Base-by-base conservation (phyloP, 225 moss, liverwort and hornwort species). In the Bryoerythrophyllum caledonicum region DNA sequence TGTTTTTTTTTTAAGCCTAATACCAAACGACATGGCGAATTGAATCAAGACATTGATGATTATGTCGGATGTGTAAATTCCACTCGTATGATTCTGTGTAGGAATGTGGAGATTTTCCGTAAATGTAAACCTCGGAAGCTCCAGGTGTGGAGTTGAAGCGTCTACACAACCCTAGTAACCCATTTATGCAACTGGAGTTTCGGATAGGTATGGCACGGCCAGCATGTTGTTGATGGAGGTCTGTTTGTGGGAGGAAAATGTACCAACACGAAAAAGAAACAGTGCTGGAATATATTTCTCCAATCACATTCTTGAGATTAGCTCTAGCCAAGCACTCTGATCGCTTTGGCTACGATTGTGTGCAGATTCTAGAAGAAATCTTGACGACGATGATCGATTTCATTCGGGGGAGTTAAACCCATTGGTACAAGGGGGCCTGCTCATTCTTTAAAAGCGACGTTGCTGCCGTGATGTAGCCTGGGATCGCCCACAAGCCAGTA, bases 391-490 rank as follows among this genome's bases (percentile, higher is more conserved):
- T 56, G 75, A 46, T 71, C 64, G 21, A 34, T 68, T 67, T 67
- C 49, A 24, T 54, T 64, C 70, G 73, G 19, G 27, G 35, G 60
- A 53, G 27, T 73, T 11, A 40, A 68, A 49, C 60, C 27, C 64
- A 46, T 65, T 53, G 57, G 23, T 54, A 38, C 40, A 55, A 25
- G 72, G 27, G 67, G 59, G 34, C 35, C 54, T 38, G 66, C 55
- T 77, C 54, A 34, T 55, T 43, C 23, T 68, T 76, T 67, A 19
- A 52, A 59, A 74, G 77, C 34, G 44, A 60, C 61, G 24, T 74
- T 67, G 52, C 65, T 74, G 74, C 49, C 38, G 76, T 43, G 68
- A 76, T 81, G 74, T 76, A 79, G 76, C 62, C 56, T 70, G 58
- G 41, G 59, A 43, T 80, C 72, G 68, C 51, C 41, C 57, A 49